Conservation (phyloP, 495 filamentous ascomycete genomes). For the Mycothermus thermophilus region DNA sequence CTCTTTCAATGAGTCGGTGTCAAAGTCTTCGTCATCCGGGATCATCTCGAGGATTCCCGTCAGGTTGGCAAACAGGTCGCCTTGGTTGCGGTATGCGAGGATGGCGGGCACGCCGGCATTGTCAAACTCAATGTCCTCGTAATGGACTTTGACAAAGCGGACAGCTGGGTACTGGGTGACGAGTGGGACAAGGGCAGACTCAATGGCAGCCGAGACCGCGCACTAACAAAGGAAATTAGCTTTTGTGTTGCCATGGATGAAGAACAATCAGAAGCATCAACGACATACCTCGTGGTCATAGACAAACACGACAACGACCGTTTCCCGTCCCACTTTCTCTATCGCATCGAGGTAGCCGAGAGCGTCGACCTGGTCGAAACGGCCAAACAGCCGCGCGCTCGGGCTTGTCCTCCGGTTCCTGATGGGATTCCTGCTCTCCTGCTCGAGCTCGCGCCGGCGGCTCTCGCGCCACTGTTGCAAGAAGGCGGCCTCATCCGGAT, state of each 20-base stretch:
- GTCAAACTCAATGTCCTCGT: constrained; percentile 90
- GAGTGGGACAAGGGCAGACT: constrained; percentile 59
- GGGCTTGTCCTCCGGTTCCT: constrained; percentile 50
- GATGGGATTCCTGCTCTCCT: constrained; percentile 26
- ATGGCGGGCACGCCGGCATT: constrained; percentile 77
- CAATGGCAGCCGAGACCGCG: constrained; percentile 57
- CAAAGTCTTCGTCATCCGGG: constrained; percentile 46
- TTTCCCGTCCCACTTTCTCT: constrained; percentile 69
- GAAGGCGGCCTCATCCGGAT: constrained; percentile 62
- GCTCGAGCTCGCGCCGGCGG: constrained; percentile 62
- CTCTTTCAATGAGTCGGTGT: constrained; percentile 33
- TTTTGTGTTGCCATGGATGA: constrained; percentile 2
- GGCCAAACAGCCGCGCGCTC: constrained; percentile 61
- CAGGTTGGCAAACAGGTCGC: constrained; percentile 81
- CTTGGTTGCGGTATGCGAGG: constrained; percentile 69
- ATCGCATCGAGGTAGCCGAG: constrained; percentile 87
- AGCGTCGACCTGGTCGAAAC: constrained; percentile 73
- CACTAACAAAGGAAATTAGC: too few relatives aligned
- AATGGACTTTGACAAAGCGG: constrained; percentile 84
- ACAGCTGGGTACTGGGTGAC: constrained; percentile 53
- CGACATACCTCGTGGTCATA: constrained; percentile 72
- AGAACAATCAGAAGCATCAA: background rate
- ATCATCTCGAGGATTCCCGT: constrained; percentile 79
- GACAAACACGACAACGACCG: constrained; percentile 86
- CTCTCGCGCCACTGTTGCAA: constrained; percentile 69